Base-by-base conservation (phyloP, 345 rosid genomes). In the Clarkia xantiana region DNA sequence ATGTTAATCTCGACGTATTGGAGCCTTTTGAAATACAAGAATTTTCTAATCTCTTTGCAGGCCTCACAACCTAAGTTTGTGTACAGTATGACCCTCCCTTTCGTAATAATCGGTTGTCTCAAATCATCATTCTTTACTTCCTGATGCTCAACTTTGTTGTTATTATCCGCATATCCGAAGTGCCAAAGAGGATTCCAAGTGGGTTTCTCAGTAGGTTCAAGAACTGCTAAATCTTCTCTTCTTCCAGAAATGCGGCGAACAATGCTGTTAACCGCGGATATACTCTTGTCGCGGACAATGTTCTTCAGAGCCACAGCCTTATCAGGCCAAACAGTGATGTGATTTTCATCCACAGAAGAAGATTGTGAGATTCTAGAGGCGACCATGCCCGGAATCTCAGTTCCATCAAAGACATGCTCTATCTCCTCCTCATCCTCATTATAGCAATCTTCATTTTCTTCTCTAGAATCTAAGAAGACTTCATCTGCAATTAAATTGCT, bases 1-100 rank as follows among this genome's bases (percentile, higher is more conserved):
- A 84, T 66, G 66, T 84, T 82, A 39, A 84, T 80, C 71, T 82
- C 97, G 16, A 69, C 75, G 62, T 80, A 88, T 67, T 78, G 59
- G 48, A 88, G 79, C 68, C 73, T 80, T 69, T 75, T 82, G 54
- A 57, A 62, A 46, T 58, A 69, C 62, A 84, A 63, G 73, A 71
- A 75, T 39, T 67, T 42, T 64, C 97, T 80, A 68, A 63, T 69
- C 59, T 73, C 76, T 66, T 50, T 76, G 58, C 77, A 76, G 12
- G 60, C 76, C 62, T 68, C 72, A 65, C 93, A 84, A 9, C 86
- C 84, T 67, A 88, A 54, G 65, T 73, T 78, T 34, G 97, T 76
- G 51, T 84, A 88, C 49, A 88, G 46, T 51, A 80, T 68, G 58
- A 74, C 60, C 67, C 74, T 78, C 62, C 97, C 97, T 72, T 75